A percentile compares a stretch with the other conserved stretches of the same genome.
Evolutionary conservation across 768 basidiomycete genomes (phyloP).

Genomic region (Hortiboletus flavorubellus): DNA sequence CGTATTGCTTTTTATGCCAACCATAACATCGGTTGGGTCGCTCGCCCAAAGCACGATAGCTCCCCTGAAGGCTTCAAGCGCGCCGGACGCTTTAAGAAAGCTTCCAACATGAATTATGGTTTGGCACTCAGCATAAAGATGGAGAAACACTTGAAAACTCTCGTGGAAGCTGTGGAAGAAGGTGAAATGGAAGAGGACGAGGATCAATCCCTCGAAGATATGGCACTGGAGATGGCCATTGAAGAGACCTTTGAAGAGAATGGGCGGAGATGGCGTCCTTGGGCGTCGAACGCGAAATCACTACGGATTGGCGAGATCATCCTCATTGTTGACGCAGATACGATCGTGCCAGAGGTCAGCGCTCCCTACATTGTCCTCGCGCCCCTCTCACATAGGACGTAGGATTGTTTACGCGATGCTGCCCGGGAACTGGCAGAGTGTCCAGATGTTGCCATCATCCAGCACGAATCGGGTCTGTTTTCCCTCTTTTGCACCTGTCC

Average conservation of each 20-base stretch:
- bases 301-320: conserved; percentile 78
- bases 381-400: background rate
- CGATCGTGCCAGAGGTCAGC: conserved; percentile 69
- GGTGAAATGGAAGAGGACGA: conserved; percentile 42
- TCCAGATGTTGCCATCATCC: conserved; percentile 88
- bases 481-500: conserved; percentile 1
- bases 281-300: conserved; percentile 73
- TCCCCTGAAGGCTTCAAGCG: conserved; percentile 30
- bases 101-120: conserved; percentile 88
- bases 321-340: conserved; percentile 86
- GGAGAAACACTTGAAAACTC: conserved; percentile 38
- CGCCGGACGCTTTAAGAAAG: conserved; percentile 89
- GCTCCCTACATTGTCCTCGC: background rate
- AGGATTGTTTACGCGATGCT: conserved; percentile 90
- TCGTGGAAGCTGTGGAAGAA: conserved; percentile 42
- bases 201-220: conserved; percentile 52
- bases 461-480: conserved; percentile 72
- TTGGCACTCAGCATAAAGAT: conserved; percentile 40
- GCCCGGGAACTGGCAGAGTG: conserved; percentile 79
- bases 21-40: conserved; percentile 58
- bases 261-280: conserved; percentile 60
- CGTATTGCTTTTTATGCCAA: conserved; percentile 53
- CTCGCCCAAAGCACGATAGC: conserved; percentile 48
- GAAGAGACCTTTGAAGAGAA: conserved; percentile 68
- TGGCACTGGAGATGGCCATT: conserved; percentile 65